Evolutionary conservation across 2,329 filamentous ascomycete genomes (phyloP).

Genomic region (Hansfordia pulvinata): DNA sequence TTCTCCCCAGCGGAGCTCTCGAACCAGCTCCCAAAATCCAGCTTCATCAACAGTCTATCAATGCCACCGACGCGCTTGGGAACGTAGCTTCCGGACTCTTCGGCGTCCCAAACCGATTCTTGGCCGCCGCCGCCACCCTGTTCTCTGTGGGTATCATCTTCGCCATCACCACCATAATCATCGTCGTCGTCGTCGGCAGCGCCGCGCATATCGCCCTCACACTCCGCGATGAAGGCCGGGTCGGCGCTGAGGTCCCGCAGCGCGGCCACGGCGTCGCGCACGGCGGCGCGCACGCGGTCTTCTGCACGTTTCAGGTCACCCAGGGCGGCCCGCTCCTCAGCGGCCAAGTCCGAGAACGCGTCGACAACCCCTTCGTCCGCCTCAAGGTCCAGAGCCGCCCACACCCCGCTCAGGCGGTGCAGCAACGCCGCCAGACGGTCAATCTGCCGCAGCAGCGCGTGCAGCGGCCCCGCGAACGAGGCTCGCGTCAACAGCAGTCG

Average conservation of each 20-base stretch:
- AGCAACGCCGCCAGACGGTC: constrained; percentile 72
- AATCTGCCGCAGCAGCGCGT: constrained; percentile 56
- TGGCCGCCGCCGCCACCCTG: constrained; percentile 7
- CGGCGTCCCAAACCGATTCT: constrained; percentile 12
- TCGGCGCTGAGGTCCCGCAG: constrained; percentile 31
- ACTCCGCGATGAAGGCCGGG: constrained; percentile 27
- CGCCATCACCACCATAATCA: constrained; percentile 8
- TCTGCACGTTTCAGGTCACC: constrained; percentile 51
- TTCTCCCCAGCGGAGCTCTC: constrained; percentile 15
- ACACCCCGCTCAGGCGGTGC: constrained; percentile 61
- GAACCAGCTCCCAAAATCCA: constrained; percentile 57
- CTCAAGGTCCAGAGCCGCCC: constrained; percentile 68
- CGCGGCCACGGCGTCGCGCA: constrained; percentile 51
- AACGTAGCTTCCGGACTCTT: constrained; percentile 45
- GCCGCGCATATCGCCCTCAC: constrained; percentile 18
- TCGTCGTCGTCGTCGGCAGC: constrained; percentile 12
- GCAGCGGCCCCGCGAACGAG: constrained; percentile 50
- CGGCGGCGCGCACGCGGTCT: constrained; percentile 48
- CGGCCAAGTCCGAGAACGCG: constrained; percentile 54
- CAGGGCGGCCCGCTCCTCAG: constrained; percentile 59
- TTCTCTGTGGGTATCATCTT: constrained; percentile 7
- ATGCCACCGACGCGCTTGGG: constrained; percentile 66
- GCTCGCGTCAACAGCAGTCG: constrained; percentile 52
- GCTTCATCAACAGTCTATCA: constrained; percentile 79
- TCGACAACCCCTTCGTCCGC: constrained; percentile 71